Conservation (phyloP, 805 yeast genomes). For the Ogataea kodamae region DNA sequence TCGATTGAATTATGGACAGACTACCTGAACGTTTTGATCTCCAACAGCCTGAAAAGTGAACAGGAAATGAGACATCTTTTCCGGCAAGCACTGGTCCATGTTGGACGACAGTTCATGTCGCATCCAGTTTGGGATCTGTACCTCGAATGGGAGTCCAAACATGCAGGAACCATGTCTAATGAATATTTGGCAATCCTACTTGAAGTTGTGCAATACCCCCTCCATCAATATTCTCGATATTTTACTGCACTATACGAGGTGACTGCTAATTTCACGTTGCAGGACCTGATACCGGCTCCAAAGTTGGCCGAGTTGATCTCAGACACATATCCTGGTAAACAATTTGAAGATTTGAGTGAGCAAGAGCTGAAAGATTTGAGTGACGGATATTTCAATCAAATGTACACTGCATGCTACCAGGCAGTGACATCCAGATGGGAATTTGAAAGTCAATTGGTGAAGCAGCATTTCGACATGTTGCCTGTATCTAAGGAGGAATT, state of each 20-base stretch:
- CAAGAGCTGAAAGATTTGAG: slow-evolving; percentile 28
- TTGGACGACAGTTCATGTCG: slow-evolving; percentile 73
- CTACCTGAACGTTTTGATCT: slow-evolving; percentile 50
- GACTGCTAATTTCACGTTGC: slow-evolving; percentile 34
- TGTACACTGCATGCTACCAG: slow-evolving; percentile 46
- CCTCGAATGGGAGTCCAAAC: slow-evolving; percentile 53
- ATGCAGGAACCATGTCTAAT: slow-evolving; percentile 32
- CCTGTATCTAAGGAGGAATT: slow-evolving; percentile 43
- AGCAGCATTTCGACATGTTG: slow-evolving; percentile 52
- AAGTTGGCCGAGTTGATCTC: slow-evolving; percentile 30
- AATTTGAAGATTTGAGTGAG: slow-evolving; percentile 14
- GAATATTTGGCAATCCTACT: slow-evolving; percentile 41
- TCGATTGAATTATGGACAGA: slow-evolving; percentile 70
- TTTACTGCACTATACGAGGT: slow-evolving; percentile 47
- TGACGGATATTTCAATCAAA: slow-evolving; percentile 41
- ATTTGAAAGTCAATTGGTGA: slow-evolving; percentile 62
- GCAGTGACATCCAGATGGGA: slow-evolving; percentile 63
- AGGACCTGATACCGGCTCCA: slow-evolving; percentile 30
- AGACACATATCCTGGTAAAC: slow-evolving; percentile 9
- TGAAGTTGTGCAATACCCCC: slow-evolving; percentile 54
- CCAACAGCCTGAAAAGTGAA: slow-evolving; percentile 35
- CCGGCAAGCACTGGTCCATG: slow-evolving; percentile 41
- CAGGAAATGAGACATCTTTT: slow-evolving; percentile 41
- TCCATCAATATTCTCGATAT: slow-evolving; percentile 83
- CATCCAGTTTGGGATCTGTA: slow-evolving; percentile 83